Conservation (phyloP, 2,329 filamentous ascomycete genomes). For the Hyphodiscus sp. region DNA sequence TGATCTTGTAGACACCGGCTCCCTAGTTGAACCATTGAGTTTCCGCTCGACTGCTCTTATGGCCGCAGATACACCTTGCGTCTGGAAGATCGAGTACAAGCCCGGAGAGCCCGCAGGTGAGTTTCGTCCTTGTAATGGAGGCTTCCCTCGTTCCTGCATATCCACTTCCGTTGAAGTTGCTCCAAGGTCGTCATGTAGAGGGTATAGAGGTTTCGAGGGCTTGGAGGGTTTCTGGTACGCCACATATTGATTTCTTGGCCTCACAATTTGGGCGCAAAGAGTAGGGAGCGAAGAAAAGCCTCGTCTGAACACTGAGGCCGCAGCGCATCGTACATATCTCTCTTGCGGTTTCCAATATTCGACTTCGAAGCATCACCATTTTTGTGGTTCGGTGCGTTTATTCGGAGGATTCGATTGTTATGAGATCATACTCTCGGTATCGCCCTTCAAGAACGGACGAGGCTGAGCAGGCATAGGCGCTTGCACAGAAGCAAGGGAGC, state of each 20-base stretch:
- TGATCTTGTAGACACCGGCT: too few species aligned
- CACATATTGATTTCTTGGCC: not conserved
- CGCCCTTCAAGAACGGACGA: too few species aligned
- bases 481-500: not conserved
- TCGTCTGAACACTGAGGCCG: not conserved
- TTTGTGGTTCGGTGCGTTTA: not conserved
- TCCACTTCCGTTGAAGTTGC: too few species aligned
- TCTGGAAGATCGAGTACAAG: too few species aligned
- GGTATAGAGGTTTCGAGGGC: not conserved
- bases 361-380: not conserved
- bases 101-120: too few species aligned
- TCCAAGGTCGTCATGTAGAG: not conserved
- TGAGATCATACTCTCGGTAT: too few species aligned
- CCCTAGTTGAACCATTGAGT: too few species aligned
- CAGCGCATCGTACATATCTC: not conserved
- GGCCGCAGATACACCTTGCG: too few species aligned
- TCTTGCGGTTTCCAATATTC: not conserved
- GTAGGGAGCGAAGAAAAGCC: not conserved
- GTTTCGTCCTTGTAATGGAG: too few species aligned
- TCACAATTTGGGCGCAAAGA: not conserved
- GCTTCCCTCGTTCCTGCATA: too few species aligned
- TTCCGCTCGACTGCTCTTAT: too few species aligned
- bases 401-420: not conserved
- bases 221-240: not conserved
- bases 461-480: not conserved